Evolutionary conservation across 2,329 filamentous ascomycete genomes (phyloP).

Genomic region (Geosmithia flava): DNA sequence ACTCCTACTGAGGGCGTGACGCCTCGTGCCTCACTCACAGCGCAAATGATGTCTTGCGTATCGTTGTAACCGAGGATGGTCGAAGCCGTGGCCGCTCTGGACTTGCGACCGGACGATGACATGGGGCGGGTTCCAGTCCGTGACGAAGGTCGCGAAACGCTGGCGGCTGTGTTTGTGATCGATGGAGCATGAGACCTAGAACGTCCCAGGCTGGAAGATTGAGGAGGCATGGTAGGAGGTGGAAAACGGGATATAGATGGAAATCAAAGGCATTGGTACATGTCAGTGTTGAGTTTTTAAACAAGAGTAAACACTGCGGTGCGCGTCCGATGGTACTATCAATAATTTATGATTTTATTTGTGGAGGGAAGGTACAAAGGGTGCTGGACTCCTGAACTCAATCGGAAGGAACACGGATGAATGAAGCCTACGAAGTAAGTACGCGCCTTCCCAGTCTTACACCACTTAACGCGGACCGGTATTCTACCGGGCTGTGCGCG

Average conservation of each 20-base stretch:
- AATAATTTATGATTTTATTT: too few relatives aligned
- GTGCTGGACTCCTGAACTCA: too few relatives aligned
- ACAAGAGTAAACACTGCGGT: too few relatives aligned
- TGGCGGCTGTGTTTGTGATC: background rate
- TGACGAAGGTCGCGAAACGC: slow-evolving; percentile 5
- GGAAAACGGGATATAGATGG: background rate
- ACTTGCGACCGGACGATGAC: slow-evolving; percentile 31
- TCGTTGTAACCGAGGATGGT: slow-evolving; percentile 32
- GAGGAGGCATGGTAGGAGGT: background rate
- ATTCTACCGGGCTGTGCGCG: too few relatives aligned
- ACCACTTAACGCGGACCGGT: too few relatives aligned
- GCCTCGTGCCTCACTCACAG: slow-evolving; percentile 77
- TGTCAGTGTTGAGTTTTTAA: background rate
- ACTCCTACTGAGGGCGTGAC: slow-evolving; percentile 75
- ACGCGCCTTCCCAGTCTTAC: too few relatives aligned
- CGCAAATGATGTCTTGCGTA: slow-evolving; percentile 69
- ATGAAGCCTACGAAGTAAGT: too few relatives aligned
- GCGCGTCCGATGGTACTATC: too few relatives aligned
- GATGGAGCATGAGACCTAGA: slow-evolving; percentile 1
- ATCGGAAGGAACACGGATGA: too few relatives aligned
- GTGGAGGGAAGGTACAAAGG: too few relatives aligned
- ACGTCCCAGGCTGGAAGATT: background rate
- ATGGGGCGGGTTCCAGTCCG: slow-evolving; percentile 15
- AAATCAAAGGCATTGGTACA: background rate
- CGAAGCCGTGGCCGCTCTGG: slow-evolving; percentile 22